Evolutionary conservation across 2,329 filamentous ascomycete species (phyloP).

Genomic region (Zymoseptoria tritici): DNA sequence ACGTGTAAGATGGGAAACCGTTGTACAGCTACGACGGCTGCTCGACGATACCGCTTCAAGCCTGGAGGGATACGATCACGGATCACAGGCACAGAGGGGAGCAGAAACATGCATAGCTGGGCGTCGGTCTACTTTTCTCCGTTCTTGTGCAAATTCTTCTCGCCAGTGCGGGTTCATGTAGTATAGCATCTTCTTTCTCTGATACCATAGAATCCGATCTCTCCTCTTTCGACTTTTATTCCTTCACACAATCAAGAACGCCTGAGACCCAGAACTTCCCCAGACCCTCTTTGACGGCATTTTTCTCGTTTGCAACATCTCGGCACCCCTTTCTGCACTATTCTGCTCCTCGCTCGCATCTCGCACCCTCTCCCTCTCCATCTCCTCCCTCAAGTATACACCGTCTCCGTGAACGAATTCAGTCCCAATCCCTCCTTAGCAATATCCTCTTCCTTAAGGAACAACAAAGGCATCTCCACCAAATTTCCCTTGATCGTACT

Average conservation of each 20-base stretch:
- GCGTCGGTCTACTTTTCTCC: background rate
- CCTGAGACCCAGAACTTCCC: too few species aligned
- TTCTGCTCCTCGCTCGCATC: too few species aligned
- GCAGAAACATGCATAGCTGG: background rate
- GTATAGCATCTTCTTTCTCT: background rate
- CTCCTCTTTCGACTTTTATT: background rate
- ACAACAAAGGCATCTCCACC: conserved; percentile 91
- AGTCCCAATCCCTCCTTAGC: conserved; percentile 81
- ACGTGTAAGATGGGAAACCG: background rate
- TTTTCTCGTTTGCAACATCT: too few species aligned
- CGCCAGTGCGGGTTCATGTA: too few species aligned
- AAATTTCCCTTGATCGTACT: conserved; percentile 73
- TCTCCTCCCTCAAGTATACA: background rate
- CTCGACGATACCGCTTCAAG: too few species aligned
- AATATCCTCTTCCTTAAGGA: conserved; percentile 77
- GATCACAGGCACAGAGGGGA: background rate
- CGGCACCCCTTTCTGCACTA: too few species aligned
- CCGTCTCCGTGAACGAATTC: conserved; percentile 56
- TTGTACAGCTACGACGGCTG: background rate
- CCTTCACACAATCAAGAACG: background rate
- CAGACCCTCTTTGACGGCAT: too few species aligned
- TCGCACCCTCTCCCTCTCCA: too few species aligned
- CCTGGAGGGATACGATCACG: background rate
- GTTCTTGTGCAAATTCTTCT: background rate
- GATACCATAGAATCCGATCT: background rate